phyloP scores from a whole-genome alignment of 129 eudicot genomes.

The Ambrosia trifida region DNA sequence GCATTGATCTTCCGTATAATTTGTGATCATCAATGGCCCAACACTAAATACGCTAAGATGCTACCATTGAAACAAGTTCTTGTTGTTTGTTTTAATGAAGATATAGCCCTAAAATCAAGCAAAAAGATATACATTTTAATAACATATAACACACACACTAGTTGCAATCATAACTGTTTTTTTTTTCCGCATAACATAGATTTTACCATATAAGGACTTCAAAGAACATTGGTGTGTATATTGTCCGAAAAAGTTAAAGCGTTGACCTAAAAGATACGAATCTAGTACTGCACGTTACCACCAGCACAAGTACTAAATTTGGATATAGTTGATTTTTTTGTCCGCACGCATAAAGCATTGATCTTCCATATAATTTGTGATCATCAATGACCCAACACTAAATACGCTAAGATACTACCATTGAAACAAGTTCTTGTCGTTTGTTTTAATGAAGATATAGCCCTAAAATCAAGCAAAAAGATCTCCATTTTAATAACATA shows the following conservation, averaged over 20 bases:
- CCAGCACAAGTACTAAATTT: constrained; percentile 15
- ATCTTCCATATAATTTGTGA: background rate
- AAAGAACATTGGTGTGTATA: background rate
- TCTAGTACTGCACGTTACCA: constrained; percentile 5
- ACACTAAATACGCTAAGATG: background rate
- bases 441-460: background rate
- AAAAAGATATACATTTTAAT: no score
- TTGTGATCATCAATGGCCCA: constrained; percentile 13
- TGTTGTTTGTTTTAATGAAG: background rate
- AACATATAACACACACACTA: no score
- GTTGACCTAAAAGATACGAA: constrained; percentile 8
- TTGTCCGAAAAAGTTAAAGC: background rate
- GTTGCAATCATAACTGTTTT: no score
- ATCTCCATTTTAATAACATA: no score
- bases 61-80: constrained; percentile 8
- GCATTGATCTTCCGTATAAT: background rate
- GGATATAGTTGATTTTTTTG: background rate
- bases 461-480: no score
- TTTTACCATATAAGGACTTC: constrained; percentile 3
- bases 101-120: no score
- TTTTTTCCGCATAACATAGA: background rate
- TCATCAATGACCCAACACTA: constrained; percentile 16
- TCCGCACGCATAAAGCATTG: background rate
- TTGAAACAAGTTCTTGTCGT: constrained; percentile 6
- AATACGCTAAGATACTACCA: background rate